phyloP scores from a whole-genome alignment of 1,284 basidiomycete genomes.

The Laetiporus sulphureus region DNA sequence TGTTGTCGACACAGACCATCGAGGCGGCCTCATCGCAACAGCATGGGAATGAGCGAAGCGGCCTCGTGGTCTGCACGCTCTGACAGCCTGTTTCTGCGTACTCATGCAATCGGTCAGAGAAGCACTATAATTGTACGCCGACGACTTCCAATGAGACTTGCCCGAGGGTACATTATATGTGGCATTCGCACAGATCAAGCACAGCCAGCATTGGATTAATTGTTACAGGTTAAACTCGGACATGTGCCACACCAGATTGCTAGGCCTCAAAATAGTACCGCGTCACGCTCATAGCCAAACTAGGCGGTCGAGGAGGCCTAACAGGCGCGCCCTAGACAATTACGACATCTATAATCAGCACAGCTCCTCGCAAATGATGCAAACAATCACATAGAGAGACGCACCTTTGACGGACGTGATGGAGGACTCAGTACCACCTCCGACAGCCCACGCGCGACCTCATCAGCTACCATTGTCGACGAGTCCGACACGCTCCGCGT shows the following conservation, averaged over 20 bases:
- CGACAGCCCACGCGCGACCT: constrained; percentile 3
- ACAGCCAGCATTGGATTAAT: no score
- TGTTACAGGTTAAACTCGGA: no score
- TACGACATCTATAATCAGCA: constrained; percentile 2
- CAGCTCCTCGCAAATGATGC: not conserved
- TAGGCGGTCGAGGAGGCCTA: constrained; percentile 10
- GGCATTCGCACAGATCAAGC: no score
- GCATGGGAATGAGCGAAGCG: no score
- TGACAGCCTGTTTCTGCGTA: no score
- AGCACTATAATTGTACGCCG: no score
- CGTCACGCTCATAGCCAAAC: constrained; percentile 4
- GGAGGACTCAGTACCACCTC: constrained; percentile 5
- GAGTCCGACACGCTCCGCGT: constrained; percentile 3
- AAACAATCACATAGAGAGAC: not conserved
- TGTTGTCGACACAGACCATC: no score
- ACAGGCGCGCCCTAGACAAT: constrained; percentile 9
- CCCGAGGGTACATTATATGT: no score
- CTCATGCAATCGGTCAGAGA: no score
- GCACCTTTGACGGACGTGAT: not conserved
- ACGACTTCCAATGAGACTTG: no score
- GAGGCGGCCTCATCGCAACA: no score
- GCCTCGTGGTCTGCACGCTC: no score
- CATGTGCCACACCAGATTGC: not conserved
- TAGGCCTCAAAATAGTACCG: constrained; percentile 2
- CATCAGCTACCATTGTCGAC: constrained; percentile 3